phyloP scores from a whole-genome alignment of 305 asterid species.

The Coffea humblotiana region DNA sequence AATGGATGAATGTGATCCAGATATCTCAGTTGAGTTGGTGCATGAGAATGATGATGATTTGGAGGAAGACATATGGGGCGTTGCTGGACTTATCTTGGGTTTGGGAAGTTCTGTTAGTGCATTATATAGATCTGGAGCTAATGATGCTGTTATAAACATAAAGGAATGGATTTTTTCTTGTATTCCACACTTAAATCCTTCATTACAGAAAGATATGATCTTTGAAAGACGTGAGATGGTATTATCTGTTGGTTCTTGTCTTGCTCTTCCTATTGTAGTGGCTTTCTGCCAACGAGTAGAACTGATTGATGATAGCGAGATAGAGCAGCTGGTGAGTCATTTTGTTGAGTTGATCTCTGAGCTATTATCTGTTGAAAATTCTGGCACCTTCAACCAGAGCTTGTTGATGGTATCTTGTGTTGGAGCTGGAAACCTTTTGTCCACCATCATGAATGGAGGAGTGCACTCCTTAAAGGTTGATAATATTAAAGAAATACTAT shows the following conservation, averaged over 20 bases:
- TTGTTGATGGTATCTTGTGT: conserved; percentile 83
- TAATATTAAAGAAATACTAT: conserved; percentile 54
- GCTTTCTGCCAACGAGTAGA: conserved; percentile 79
- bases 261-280: conserved; percentile 65
- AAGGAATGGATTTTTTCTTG: conserved; percentile 67
- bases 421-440: conserved; percentile 82
- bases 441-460: conserved; percentile 56
- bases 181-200: conserved; percentile 47
- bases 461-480: conserved; percentile 55
- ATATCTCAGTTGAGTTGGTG: conserved; percentile 34
- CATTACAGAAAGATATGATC: conserved; percentile 25
- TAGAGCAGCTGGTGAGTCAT: conserved; percentile 51
- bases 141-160: conserved; percentile 59
- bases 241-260: conserved; percentile 77
- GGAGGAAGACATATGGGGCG: conserved; percentile 88
- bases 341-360: conserved; percentile 58
- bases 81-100: conserved; percentile 84
- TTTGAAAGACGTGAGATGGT: conserved; percentile 35
- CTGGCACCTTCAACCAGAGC: conserved; percentile 59
- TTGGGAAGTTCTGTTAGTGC: conserved; percentile 79
- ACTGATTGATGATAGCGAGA: conserved; percentile 62
- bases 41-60: conserved; percentile 38
- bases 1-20: conserved; percentile 35
- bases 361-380: conserved; percentile 48
- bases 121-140: conserved; percentile 71